A percentile compares a stretch with the other conserved stretches of the same genome.
Conservation (phyloP, 148 eudicot genomes). For the Arctostaphylos glauca region DNA sequence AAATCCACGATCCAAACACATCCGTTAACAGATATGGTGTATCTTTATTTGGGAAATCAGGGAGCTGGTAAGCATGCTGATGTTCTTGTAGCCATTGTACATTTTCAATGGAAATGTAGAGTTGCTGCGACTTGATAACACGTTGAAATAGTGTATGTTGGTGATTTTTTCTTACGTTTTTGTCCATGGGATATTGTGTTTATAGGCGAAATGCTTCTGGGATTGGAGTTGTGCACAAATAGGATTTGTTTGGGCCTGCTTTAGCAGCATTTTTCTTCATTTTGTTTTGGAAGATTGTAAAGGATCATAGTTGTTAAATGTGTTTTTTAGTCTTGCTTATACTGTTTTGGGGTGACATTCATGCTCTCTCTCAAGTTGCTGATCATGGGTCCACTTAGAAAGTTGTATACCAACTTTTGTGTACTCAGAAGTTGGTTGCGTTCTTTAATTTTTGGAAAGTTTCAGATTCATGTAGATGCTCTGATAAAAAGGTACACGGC, state of each 20-base stretch:
- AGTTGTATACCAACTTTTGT: too few relatives aligned
- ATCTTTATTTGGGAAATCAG: neutral
- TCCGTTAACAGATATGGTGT: neutral
- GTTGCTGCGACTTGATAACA: neutral
- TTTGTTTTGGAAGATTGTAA: neutral
- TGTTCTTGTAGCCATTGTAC: neutral
- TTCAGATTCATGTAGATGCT: too few relatives aligned
- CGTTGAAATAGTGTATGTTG: neutral
- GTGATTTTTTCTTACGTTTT: neutral
- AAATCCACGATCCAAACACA: neutral
- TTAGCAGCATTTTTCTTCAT: neutral
- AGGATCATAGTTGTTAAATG: neutral
- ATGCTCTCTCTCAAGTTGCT: neutral
- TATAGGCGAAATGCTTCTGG: neutral
- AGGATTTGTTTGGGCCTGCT: neutral
- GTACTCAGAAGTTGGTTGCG: too few relatives aligned
- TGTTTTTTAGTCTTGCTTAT: neutral
- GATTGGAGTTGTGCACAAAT: neutral
- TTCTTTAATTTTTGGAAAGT: too few relatives aligned
- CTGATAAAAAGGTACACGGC: too few relatives aligned
- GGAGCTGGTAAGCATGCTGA: slow-evolving; percentile 5
- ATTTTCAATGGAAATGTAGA: neutral
- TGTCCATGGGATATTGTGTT: neutral
- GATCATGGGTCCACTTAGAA: too few relatives aligned
- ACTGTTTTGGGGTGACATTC: neutral